Percentiles rank a stretch among this genome's conserved stretches.
phyloP scores from a whole-genome alignment of 163 green algal species.

The Coccomyxa subellipsoidea region DNA sequence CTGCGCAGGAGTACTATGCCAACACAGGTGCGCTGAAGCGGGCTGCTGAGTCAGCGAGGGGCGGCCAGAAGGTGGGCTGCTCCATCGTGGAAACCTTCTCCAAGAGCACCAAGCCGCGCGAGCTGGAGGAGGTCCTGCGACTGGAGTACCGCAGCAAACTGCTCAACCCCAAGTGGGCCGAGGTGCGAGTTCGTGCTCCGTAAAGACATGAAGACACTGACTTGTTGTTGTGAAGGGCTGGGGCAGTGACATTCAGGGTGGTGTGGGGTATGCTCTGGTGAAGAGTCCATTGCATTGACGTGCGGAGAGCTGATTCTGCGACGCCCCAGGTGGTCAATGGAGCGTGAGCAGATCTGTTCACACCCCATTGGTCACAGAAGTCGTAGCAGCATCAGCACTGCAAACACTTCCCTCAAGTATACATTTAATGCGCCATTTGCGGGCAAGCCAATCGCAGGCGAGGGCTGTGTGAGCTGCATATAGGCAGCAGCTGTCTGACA shows the following conservation, averaged over 20 bases:
- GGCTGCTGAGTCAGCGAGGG: conserved; percentile 69
- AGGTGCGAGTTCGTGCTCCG: too few species aligned
- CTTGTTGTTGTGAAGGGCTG: too few species aligned
- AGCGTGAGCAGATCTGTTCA: too few species aligned
- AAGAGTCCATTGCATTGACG: not conserved
- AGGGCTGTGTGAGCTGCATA: not conserved
- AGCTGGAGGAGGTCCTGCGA: conserved; percentile 88
- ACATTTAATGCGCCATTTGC: too few species aligned
- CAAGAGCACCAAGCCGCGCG: conserved; percentile 55
- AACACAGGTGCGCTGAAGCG: conserved; percentile 92
- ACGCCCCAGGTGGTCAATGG: too few species aligned
- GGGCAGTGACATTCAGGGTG: not conserved
- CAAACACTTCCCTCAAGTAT: too few species aligned
- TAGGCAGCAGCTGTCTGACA: too few species aligned
- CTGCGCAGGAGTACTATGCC: conserved; percentile 26
- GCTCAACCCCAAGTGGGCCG: conserved; percentile 85
- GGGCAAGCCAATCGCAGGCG: too few species aligned
- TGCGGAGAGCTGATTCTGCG: not conserved
- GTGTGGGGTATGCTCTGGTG: not conserved
- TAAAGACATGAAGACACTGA: too few species aligned
- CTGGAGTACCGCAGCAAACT: conserved; percentile 96
- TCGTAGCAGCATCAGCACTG: too few species aligned
- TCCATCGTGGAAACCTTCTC: conserved; percentile 81
- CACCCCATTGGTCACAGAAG: too few species aligned
- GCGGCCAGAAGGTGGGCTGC: conserved; percentile 35